Percentiles rank a stretch among this genome's conserved stretches.
These are phyloP conservation scores for Sporisorium sorghi DNA, from an alignment of 1,284 basidiomycete species.

Conservation along the genomic window DNA sequence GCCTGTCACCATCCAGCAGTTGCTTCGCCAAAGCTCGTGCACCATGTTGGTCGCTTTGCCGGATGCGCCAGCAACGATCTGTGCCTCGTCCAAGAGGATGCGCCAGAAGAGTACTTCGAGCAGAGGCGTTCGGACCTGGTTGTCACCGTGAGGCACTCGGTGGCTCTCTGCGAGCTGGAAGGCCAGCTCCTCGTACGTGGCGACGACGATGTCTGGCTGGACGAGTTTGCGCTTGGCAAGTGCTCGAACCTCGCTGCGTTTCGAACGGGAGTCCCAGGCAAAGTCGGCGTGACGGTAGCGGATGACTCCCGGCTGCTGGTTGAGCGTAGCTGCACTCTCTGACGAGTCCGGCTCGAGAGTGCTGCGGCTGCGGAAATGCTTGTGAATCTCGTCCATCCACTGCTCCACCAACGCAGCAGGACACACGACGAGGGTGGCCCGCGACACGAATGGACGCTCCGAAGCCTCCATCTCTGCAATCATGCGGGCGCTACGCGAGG, in stretches of 20 bases:
- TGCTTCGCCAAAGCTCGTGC: constrained; percentile 54
- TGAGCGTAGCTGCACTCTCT: background rate
- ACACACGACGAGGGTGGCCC: constrained; percentile 52
- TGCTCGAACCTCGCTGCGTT: constrained; percentile 20
- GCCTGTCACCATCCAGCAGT: constrained; percentile 57
- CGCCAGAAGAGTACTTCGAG: constrained; percentile 56
- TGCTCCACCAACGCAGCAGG: constrained; percentile 54
- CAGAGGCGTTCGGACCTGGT: constrained; percentile 37
- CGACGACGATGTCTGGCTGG: constrained; percentile 49
- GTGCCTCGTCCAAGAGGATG: constrained; percentile 56
- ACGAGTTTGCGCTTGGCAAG: constrained; percentile 23
- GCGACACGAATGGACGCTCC: constrained; percentile 39
- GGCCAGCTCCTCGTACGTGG: constrained; percentile 55
- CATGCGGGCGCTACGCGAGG: constrained; percentile 46
- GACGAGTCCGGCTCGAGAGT: background rate
- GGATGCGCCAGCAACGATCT: constrained; percentile 47
- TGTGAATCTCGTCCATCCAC: constrained; percentile 55
- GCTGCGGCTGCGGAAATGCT: constrained; percentile 49
- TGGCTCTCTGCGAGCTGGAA: constrained; percentile 44
- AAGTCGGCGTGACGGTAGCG: constrained; percentile 41
- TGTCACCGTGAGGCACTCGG: constrained; percentile 15
- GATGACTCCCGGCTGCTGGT: constrained; percentile 33
- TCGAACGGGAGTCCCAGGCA: constrained; percentile 25
- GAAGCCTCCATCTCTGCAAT: constrained; percentile 20
- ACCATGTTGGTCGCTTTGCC: constrained; percentile 51